Evolutionary conservation across 2,329 filamentous ascomycete genomes (phyloP).

Genomic region (Lasiodiplodia citricola): DNA sequence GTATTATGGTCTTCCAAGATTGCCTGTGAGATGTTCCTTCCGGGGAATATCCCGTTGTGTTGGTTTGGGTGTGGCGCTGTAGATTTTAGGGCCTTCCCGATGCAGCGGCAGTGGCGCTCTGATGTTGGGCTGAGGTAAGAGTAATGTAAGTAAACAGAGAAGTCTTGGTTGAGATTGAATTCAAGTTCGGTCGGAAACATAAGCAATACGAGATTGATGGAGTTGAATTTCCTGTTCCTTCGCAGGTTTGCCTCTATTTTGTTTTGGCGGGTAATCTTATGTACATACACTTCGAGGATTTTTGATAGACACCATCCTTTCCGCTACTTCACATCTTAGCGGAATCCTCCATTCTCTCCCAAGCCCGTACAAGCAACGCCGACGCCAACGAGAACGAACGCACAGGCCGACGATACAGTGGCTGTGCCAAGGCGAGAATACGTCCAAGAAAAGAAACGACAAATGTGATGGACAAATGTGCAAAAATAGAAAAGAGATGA

Average conservation of each 20-base stretch:
- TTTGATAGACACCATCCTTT: neutral
- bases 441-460: neutral
- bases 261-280: neutral
- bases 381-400: neutral
- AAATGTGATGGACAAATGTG: neutral
- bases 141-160: neutral
- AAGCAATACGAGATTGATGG: neutral
- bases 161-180: neutral
- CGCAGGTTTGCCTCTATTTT: neutral
- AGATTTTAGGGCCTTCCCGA: neutral
- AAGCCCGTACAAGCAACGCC: conserved; percentile 2
- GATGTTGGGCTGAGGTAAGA: neutral
- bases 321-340: neutral
- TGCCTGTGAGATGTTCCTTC: neutral
- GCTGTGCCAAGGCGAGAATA: neutral
- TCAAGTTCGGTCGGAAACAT: neutral
- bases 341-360: neutral
- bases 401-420: neutral
- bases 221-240: conserved; percentile 12
- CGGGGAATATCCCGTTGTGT: neutral
- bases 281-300: neutral
- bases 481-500: neutral
- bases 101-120: neutral
- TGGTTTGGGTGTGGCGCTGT: neutral
- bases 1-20: neutral